Evolutionary conservation across 495 filamentous ascomycete genomes (phyloP), one percentile per base, ranked within the genome.

Genomic region (Annulohypoxylon bovei): DNA sequence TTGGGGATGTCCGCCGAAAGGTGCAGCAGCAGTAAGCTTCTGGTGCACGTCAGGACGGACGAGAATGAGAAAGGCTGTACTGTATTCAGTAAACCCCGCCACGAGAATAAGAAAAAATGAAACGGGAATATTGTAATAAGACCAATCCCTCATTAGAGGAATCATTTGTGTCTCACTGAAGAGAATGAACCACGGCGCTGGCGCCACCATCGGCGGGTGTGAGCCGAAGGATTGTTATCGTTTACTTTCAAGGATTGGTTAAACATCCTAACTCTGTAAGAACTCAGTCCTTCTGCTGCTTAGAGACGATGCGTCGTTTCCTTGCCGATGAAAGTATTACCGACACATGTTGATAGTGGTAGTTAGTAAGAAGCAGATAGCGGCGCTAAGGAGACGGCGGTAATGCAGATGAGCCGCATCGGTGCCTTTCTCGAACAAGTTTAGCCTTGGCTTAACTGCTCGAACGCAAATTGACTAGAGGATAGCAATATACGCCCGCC

Each of bases 1-100:
- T 77, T 77, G 75, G 75, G 75, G 75, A 77, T 77, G 75, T 77
- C 75, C 75, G 75, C 62, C 65, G 60, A 68, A 52, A 65, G 42
- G 68, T 67, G 69, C 69, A 74, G 67, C 65, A 62, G 47, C 60
- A 65, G 55, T 73, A 70, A 72, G 69, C 71, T 73, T 65, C 61
- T 64, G 62, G 54, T 63, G 61, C 65, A 68, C 59, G 56, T 65
- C 61, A 68, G 60, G 60, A 68, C 44, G 58, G 65, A 64, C 62
- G 70, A 65, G 70, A 72, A 68, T 40, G 49, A 68, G 37, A 62
- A 53, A 65, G 60, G 44, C 53, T 67, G 55, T 54, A 25, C 46
- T 47, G 20, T 65, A 68, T 56, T 68, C 70, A 72, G 70, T 35
- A 65, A 62, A 40, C 54, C 54, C 70, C 60, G 53, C 64, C 61